Evolutionary conservation across 2,329 filamentous ascomycete genomes (phyloP).

Genomic region (Paraconiothyrium sp.): DNA sequence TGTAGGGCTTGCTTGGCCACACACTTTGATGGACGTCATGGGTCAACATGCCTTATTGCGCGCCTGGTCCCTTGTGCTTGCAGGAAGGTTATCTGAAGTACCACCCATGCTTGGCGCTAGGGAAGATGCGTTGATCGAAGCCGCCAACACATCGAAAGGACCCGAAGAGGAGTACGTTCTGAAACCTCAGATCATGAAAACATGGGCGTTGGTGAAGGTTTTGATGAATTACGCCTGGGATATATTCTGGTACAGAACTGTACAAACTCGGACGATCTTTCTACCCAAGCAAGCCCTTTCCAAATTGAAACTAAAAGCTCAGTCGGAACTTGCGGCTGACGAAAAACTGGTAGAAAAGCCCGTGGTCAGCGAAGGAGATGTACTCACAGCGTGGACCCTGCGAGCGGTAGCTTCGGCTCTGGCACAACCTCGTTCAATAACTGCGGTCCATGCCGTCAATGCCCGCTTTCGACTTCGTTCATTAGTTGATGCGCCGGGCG

Average conservation of each 20-base stretch:
- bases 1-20: neutral
- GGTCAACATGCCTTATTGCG: neutral
- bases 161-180: neutral
- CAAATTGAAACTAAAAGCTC: neutral
- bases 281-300: neutral
- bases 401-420: neutral
- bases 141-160: neutral
- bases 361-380: neutral
- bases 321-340: neutral
- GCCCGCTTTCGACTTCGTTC: neutral
- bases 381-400: neutral
- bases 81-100: neutral
- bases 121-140: neutral
- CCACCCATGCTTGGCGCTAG: neutral
- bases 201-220: neutral
- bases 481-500: neutral
- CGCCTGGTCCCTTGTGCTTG: neutral
- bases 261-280: neutral
- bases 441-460: neutral
- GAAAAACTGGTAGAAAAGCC: neutral
- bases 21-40: neutral
- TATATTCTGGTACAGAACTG: neutral
- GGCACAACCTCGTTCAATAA: neutral
- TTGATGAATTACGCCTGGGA: neutral
- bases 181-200: neutral